A percentile compares a stretch with the other conserved stretches of the same genome.
Conservation (phyloP, 2,329 filamentous ascomycete genomes). For the Chlorencoelia australis region DNA sequence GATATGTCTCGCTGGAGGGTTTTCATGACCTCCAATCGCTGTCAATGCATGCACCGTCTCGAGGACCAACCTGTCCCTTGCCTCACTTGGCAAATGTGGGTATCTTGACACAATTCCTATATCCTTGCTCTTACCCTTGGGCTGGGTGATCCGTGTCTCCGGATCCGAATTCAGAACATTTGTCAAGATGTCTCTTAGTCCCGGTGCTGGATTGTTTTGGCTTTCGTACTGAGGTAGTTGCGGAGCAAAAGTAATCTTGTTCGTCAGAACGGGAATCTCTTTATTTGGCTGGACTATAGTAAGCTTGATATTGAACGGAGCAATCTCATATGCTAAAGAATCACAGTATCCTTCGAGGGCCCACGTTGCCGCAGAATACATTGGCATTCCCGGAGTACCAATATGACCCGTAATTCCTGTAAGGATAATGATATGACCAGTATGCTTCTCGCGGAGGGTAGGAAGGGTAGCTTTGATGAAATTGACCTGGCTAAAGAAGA, state of each 20-base stretch:
- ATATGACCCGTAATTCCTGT: constrained; percentile 88
- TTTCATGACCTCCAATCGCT: constrained; percentile 90
- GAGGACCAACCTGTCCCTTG: constrained; percentile 65
- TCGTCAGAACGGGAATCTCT: constrained; percentile 80
- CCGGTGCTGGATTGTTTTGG: constrained; percentile 63
- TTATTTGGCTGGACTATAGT: constrained; percentile 94
- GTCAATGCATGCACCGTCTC: constrained; percentile 89
- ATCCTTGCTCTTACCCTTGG: constrained; percentile 12
- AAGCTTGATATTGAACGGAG: constrained; percentile 93
- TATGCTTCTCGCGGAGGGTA: constrained; percentile 66
- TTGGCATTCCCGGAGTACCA: constrained; percentile 80
- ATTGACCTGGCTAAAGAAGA: constrained; percentile 94
- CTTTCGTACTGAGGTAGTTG: constrained; percentile 61
- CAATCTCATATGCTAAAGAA: constrained; percentile 88
- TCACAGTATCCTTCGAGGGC: constrained; percentile 94
- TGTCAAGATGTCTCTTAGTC: constrained; percentile 72
- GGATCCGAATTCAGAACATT: constrained; percentile 70
- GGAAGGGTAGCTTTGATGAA: constrained; percentile 85
- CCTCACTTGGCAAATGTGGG: constrained; percentile 56
- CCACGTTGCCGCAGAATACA: constrained; percentile 90
- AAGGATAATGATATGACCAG: constrained; percentile 81
- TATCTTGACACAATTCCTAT: constrained; percentile 52
- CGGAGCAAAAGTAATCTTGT: constrained; percentile 76
- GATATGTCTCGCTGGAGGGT: constrained; percentile 88
- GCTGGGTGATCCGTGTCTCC: constrained; percentile 39